These are phyloP conservation scores for Corynespora cassiicola DNA, from an alignment of 2,329 filamentous ascomycete species.

Conservation along the genomic window DNA sequence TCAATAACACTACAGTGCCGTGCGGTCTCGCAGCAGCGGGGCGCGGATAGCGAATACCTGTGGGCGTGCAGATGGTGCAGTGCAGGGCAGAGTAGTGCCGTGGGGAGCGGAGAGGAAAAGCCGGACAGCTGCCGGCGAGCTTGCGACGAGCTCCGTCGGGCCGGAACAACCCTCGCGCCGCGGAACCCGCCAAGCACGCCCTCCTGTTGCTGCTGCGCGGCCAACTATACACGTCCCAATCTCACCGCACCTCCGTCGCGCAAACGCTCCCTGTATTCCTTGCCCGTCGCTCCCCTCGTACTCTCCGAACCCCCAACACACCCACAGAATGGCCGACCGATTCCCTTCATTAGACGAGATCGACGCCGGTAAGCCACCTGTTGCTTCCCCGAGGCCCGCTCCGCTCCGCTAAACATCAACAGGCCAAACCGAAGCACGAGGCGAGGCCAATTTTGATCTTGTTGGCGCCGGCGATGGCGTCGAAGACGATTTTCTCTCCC, in stretches of 20 bases:
- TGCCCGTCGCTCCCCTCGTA: constrained; percentile 2
- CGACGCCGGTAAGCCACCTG: constrained; percentile 53
- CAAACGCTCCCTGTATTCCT: neutral
- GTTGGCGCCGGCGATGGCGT: constrained; percentile 66
- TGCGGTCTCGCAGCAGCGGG: too few species aligned
- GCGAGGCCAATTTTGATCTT: constrained; percentile 54
- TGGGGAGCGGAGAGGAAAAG: too few species aligned
- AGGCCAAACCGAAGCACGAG: constrained; percentile 73
- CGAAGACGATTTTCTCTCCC: constrained; percentile 84
- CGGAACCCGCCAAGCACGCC: constrained; percentile 16
- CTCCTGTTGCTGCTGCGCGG: constrained; percentile 18
- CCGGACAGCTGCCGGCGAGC: constrained; percentile 16
- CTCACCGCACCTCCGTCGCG: neutral
- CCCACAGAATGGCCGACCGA: constrained; percentile 55
- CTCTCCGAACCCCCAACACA: constrained; percentile 1
- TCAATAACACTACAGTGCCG: constrained; percentile 11
- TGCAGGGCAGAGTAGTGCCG: too few species aligned
- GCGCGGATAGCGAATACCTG: too few species aligned
- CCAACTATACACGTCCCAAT: constrained; percentile 20
- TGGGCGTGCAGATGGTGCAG: constrained; percentile 1
- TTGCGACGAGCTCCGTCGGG: constrained; percentile 24
- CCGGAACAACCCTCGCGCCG: constrained; percentile 29
- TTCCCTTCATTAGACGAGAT: constrained; percentile 61
- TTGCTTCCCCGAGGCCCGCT: constrained; percentile 25
- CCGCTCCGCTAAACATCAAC: constrained; percentile 31